phyloP scores from a whole-genome alignment of 139 green algal genomes.

The Chlamydomonas sp. region DNA sequence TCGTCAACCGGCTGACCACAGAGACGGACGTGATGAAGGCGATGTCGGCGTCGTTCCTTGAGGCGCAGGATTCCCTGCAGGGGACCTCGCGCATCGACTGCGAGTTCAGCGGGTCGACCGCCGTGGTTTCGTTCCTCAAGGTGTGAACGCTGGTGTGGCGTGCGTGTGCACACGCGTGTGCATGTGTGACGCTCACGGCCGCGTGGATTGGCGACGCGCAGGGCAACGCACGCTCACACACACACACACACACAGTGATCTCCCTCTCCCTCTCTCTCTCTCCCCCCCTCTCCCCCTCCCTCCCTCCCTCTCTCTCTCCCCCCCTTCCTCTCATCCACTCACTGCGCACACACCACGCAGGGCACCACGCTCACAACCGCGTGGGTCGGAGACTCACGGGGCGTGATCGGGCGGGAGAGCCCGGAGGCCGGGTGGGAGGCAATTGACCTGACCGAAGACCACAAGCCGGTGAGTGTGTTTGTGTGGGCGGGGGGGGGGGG shows the following conservation, averaged over 20 bases:
- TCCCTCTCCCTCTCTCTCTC: too few relatives aligned
- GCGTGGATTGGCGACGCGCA: too few relatives aligned
- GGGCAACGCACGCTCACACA: too few relatives aligned
- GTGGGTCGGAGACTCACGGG: conserved; percentile 80
- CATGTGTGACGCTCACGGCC: too few relatives aligned
- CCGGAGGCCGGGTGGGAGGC: conserved; percentile 37
- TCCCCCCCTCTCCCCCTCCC: too few relatives aligned
- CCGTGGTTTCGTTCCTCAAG: conserved; percentile 56
- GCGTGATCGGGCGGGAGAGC: conserved; percentile 34
- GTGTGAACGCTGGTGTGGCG: conserved; percentile 10
- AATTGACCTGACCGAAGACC: conserved; percentile 71
- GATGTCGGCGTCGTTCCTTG: conserved; percentile 47
- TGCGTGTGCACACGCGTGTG: too few relatives aligned
- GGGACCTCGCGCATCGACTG: conserved; percentile 50
- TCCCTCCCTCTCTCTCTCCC: too few relatives aligned
- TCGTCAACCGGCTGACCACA: conserved; percentile 57
- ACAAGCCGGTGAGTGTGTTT: too few relatives aligned
- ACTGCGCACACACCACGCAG: too few relatives aligned
- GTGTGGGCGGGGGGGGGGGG: too few relatives aligned
- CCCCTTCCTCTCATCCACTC: too few relatives aligned
- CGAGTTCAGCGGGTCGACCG: conserved; percentile 77
- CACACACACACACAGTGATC: too few relatives aligned
- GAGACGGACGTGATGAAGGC: conserved; percentile 33
- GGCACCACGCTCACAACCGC: conserved; percentile 17
- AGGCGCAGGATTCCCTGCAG: conserved; percentile 47